These are phyloP conservation scores for Psilocybe cyanescens DNA, from an alignment of 768 basidiomycete genomes.

Conservation along the genomic window DNA sequence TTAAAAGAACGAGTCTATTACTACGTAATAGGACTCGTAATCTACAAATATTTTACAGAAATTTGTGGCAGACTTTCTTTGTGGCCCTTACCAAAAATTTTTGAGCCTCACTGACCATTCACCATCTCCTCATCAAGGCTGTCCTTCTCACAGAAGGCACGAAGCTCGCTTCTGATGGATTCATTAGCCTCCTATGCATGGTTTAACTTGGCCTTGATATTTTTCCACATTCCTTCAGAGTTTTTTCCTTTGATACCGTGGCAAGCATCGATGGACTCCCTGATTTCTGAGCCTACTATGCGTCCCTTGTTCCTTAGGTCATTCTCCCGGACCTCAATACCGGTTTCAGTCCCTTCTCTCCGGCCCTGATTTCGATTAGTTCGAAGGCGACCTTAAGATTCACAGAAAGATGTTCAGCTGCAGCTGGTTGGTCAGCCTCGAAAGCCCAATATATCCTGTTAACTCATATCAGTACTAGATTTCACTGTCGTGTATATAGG, in stretches of 20 bases:
- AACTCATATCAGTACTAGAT: neutral
- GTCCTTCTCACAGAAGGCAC: slow-evolving; percentile 4
- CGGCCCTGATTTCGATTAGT: slow-evolving; percentile 17
- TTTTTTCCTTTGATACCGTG: neutral
- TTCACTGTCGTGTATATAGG: neutral
- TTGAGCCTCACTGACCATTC: too few relatives aligned
- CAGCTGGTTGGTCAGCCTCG: slow-evolving; percentile 12
- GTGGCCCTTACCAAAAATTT: too few relatives aligned
- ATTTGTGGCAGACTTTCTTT: too few relatives aligned
- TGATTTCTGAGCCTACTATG: slow-evolving; percentile 9
- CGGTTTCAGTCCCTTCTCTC: slow-evolving; percentile 12
- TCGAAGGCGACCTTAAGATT: slow-evolving; percentile 14
- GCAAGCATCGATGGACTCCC: slow-evolving; percentile 7
- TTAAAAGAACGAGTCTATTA: too few relatives aligned
- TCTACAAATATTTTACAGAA: too few relatives aligned
- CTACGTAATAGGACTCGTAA: too few relatives aligned
- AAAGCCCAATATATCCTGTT: slow-evolving; percentile 20
- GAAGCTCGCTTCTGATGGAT: slow-evolving; percentile 3
- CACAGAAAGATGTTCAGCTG: slow-evolving; percentile 4
- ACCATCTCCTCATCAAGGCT: neutral
- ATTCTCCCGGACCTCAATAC: slow-evolving; percentile 6
- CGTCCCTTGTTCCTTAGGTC: slow-evolving; percentile 12
- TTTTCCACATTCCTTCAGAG: slow-evolving; percentile 2
- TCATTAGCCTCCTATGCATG: slow-evolving; percentile 12
- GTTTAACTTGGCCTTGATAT: neutral